These are phyloP conservation scores for Filobasidium floriforme DNA, from an alignment of 768 basidiomycete genomes.

Conservation along the genomic window DNA sequence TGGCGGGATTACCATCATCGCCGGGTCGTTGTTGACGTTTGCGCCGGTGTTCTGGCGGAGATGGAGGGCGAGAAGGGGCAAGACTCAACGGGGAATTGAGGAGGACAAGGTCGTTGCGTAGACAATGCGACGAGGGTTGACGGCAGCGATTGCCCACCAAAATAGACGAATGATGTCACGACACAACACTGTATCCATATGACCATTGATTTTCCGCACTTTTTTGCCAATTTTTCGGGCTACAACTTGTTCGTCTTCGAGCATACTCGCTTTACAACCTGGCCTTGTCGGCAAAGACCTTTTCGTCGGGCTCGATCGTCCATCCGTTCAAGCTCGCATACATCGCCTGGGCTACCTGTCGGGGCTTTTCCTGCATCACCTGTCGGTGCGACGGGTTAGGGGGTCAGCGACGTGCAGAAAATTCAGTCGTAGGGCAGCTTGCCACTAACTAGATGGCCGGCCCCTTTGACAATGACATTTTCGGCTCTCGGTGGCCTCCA, in stretches of 20 bases:
- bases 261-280: constrained; percentile 14
- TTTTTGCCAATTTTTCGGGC: neutral
- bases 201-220: neutral
- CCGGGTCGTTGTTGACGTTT: constrained; percentile 14
- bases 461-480: constrained; percentile 31
- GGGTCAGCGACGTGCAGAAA: neutral
- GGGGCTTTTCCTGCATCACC: constrained; percentile 37
- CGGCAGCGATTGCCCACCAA: too few relatives aligned
- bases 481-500: constrained; percentile 25
- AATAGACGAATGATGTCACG: too few relatives aligned
- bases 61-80: constrained; percentile 1
- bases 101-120: neutral
- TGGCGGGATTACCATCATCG: constrained; percentile 17
- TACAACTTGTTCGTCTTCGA: neutral
- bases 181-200: neutral
- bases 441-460: constrained; percentile 33
- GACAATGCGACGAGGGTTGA: neutral
- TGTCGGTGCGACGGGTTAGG: constrained; percentile 9
- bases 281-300: constrained; percentile 5
- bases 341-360: constrained; percentile 27
- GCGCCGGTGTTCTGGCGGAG: constrained; percentile 20
- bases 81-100: neutral
- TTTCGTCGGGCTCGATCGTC: constrained; percentile 10
- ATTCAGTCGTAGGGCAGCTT: neutral
- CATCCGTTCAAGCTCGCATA: constrained; percentile 2